phyloP scores from a whole-genome alignment of 1,284 basidiomycete genomes.

The Earliella scabrosa region DNA sequence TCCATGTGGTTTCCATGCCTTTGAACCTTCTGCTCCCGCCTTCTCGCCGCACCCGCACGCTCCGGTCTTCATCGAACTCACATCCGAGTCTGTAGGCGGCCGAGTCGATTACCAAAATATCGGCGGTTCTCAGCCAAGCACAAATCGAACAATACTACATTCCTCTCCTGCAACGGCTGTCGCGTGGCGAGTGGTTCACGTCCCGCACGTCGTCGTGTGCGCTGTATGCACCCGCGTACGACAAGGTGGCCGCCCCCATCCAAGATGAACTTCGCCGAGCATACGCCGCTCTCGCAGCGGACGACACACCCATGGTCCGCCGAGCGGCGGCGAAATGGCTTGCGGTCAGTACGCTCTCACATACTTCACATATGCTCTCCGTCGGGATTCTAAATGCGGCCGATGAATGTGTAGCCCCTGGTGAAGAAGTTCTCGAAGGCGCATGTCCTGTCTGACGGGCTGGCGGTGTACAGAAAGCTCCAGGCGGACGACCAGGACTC shows the following conservation, averaged over 20 bases:
- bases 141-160: slow-evolving; percentile 94
- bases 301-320: slow-evolving; percentile 99
- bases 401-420: slow-evolving; percentile 52
- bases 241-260: slow-evolving; percentile 70
- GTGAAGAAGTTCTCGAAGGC: slow-evolving; percentile 78
- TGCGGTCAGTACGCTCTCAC: slow-evolving; percentile 66
- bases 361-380: background rate
- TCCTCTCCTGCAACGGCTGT: slow-evolving; percentile 89
- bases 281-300: slow-evolving; percentile 83
- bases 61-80: slow-evolving; percentile 19
- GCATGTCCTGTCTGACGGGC: slow-evolving; percentile 86
- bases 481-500: slow-evolving; percentile 98
- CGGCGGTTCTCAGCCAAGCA: slow-evolving; percentile 74
- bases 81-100: slow-evolving; percentile 69
- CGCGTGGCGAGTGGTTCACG: slow-evolving; percentile 99
- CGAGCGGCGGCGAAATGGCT: slow-evolving; percentile 97
- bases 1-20: slow-evolving; percentile 1
- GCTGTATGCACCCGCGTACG: slow-evolving; percentile 93
- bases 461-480: slow-evolving; percentile 94
- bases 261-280: slow-evolving; percentile 93
- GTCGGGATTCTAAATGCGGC: slow-evolving; percentile 11
- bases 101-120: slow-evolving; percentile 95
- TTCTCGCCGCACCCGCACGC: background rate
- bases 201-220: slow-evolving; percentile 96
- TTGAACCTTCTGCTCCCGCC: background rate